Percentiles rank a stretch among this genome's conserved stretches.
phyloP scores from a whole-genome alignment of 805 yeast genomes.

The Ogataea parapolymorpha region DNA sequence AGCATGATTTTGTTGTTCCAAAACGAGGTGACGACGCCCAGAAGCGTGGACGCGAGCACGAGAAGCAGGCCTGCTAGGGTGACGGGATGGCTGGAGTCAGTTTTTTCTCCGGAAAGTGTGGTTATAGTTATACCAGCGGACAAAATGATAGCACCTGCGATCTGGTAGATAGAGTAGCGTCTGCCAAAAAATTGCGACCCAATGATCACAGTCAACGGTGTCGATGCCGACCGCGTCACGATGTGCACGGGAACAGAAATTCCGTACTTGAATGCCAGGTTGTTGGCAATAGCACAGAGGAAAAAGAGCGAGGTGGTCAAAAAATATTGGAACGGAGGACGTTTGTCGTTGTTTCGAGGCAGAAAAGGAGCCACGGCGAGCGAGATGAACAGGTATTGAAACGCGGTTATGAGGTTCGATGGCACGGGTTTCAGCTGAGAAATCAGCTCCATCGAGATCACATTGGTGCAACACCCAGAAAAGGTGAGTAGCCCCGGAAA shows the following conservation, averaged over 20 bases:
- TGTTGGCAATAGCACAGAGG: slow-evolving; percentile 50
- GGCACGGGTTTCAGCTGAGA: slow-evolving; percentile 34
- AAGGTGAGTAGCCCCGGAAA: slow-evolving; percentile 38
- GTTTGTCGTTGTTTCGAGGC: slow-evolving; percentile 24
- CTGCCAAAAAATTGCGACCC: slow-evolving; percentile 48
- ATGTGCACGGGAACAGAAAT: slow-evolving; percentile 67
- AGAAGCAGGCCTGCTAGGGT: slow-evolving; percentile 37
- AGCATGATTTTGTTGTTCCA: slow-evolving; percentile 50
- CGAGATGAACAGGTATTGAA: slow-evolving; percentile 54
- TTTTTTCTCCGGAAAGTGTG: slow-evolving; percentile 23
- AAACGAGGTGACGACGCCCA: slow-evolving; percentile 57
- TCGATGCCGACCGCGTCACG: slow-evolving; percentile 60
- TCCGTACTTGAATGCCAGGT: slow-evolving; percentile 52
- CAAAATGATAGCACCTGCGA: slow-evolving; percentile 47
- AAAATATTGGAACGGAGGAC: slow-evolving; percentile 43
- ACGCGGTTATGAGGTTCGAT: slow-evolving; percentile 55
- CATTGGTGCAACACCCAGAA: slow-evolving; percentile 76
- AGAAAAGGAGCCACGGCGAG: slow-evolving; percentile 39
- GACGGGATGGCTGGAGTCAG: background rate
- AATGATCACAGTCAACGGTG: slow-evolving; percentile 56
- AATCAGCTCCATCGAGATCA: slow-evolving; percentile 56
- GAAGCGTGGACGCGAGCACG: slow-evolving; percentile 44
- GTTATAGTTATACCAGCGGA: slow-evolving; percentile 53
- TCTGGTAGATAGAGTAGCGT: slow-evolving; percentile 43
- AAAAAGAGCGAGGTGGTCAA: slow-evolving; percentile 50